Evolutionary conservation across 2,329 filamentous ascomycete genomes (phyloP).

Genomic region (Aspergillus calidoustus): DNA sequence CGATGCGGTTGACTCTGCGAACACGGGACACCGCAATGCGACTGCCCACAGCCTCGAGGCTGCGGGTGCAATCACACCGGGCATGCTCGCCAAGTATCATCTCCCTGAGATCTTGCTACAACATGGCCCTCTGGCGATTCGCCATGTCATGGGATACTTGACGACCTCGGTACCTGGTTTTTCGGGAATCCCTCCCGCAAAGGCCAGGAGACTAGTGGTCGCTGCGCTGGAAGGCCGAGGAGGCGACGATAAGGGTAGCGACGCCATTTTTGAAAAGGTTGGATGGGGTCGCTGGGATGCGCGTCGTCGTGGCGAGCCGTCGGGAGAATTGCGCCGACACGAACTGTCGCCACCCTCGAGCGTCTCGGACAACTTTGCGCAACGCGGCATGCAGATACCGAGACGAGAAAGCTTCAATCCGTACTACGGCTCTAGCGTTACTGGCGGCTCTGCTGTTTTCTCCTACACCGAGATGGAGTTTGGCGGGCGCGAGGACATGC

Average conservation of each 20-base stretch:
- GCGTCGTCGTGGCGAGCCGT: constrained; percentile 68
- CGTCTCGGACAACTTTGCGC: constrained; percentile 50
- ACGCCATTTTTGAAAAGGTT: constrained; percentile 81
- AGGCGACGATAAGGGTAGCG: constrained; percentile 58
- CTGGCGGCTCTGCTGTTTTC: constrained; percentile 74
- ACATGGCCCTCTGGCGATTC: constrained; percentile 90
- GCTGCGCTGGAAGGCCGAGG: constrained; percentile 81
- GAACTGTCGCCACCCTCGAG: constrained; percentile 57
- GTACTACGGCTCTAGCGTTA: constrained; percentile 65
- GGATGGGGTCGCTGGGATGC: constrained; percentile 98
- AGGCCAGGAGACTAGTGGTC: constrained; percentile 90
- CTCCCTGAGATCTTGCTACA: constrained; percentile 87
- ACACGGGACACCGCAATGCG: constrained; percentile 48
- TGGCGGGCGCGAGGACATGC: constrained; percentile 65
- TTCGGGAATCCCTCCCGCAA: constrained; percentile 82
- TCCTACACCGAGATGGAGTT: constrained; percentile 70
- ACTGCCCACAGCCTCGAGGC: constrained; percentile 67
- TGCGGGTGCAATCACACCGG: constrained; percentile 79
- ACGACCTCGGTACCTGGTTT: constrained; percentile 94
- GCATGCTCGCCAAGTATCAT: constrained; percentile 85
- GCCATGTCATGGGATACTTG: constrained; percentile 92
- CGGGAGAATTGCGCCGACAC: constrained; percentile 34
- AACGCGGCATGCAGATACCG: constrained; percentile 55
- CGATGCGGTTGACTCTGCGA: constrained; percentile 63
- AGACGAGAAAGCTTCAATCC: constrained; percentile 44